Percentiles rank a stretch among this genome's conserved stretches.
These are phyloP conservation scores for Boletus coccyginus DNA, from an alignment of 768 basidiomycete genomes.

Conservation along the genomic window DNA sequence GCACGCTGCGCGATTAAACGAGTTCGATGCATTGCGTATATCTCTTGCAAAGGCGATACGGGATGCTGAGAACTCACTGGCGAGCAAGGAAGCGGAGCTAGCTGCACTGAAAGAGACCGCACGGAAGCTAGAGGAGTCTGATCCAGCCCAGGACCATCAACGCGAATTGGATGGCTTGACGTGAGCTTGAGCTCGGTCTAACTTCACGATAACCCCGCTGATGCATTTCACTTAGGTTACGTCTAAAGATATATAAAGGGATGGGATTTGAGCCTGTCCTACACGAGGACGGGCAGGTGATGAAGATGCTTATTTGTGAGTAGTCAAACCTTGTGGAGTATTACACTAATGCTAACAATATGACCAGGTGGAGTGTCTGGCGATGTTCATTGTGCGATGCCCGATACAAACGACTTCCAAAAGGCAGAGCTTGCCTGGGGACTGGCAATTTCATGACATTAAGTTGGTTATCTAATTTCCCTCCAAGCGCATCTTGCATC, in stretches of 20 bases:
- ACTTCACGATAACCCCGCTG: not conserved
- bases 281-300: conserved; percentile 46
- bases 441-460: conserved; percentile 32
- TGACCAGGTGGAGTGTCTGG: conserved; percentile 44
- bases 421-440: conserved; percentile 35
- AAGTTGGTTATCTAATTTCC: not conserved
- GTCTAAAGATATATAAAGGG: conserved; percentile 65
- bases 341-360: not conserved
- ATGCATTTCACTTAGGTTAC: conserved; percentile 43
- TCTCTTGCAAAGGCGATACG: conserved; percentile 73
- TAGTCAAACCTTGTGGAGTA: conserved; percentile 10
- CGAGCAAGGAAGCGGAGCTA: conserved; percentile 69
- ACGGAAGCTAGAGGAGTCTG: conserved; percentile 58
- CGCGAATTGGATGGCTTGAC: conserved; percentile 64
- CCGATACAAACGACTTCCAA: conserved; percentile 28
- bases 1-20: conserved; percentile 59
- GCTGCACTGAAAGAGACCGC: conserved; percentile 65
- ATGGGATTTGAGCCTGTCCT: conserved; percentile 70
- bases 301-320: conserved; percentile 71
- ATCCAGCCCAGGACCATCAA: conserved; percentile 71
- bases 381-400: conserved; percentile 36
- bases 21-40: conserved; percentile 59
- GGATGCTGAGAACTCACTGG: conserved; percentile 62
- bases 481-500: not conserved
- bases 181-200: conserved; percentile 40